Evolutionary conservation across 2,329 filamentous ascomycete genomes (phyloP), one percentile per base, ranked within the genome.

Genomic region (Exophiala spinifera): DNA sequence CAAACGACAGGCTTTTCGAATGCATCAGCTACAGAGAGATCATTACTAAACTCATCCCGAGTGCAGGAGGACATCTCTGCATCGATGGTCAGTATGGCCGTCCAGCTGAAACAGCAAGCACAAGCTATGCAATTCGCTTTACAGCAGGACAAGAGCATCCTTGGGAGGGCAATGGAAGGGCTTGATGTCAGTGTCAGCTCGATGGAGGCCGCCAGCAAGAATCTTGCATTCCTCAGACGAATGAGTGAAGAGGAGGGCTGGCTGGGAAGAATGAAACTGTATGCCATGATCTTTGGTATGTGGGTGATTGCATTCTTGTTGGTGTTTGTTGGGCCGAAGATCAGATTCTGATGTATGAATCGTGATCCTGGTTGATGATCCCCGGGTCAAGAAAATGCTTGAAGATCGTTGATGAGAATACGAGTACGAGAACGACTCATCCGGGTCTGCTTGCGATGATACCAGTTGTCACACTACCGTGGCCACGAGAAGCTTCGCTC

Each of bases 171-270:
- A 1, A 81, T 84, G 1, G 79, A 86, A 52, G 89, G 88, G 0
- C 79, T 97, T 63, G 88, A 91, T 65, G 85, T 83, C 69, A 95
- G 87, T 64, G 84, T 87, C 55, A 74, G 79, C 43, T 85, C 85
- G 15, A 87, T 97, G 80, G 85, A 91, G 56, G 81, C 83, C 1
- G 90, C 91, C 3, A 83, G 84, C 49, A 81, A 83, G 60, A 77
- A 84, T 59, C 95, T 97, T 89, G 86, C 88, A 1, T 79, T 82
- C 65, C 70, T 97, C 67, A 78, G 83, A 63, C 80, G 80, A 49
- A 90, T 95, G 84, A 90, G 87, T 14, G 92, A 96, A 74, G 91
- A 91, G 3, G 86, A 87, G 68, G 91, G 91, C 0, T 95, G 88
- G 87, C 90, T 82, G 83, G 91, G 87, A 4, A 76, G 91, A 49